Base-by-base conservation (phyloP, 306 rosid genomes). In the Clitoria ternatea region DNA sequence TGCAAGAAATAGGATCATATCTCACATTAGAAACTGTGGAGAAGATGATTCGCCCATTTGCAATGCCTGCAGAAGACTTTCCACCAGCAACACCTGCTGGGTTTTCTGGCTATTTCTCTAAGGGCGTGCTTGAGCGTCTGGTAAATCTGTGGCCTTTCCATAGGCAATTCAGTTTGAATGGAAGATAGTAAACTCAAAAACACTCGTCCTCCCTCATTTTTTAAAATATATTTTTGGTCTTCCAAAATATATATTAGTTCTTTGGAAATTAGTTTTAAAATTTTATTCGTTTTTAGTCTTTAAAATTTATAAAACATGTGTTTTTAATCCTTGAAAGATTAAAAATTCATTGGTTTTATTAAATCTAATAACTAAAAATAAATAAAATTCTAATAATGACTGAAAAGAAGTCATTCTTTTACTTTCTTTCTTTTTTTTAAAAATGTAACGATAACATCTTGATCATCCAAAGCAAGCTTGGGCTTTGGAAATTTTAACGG, bases 51-150 rank as follows among this genome's bases (percentile, higher is more conserved):
- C 99, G 83, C 20, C 90, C 97, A n/a, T 94, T 94, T 66, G 99
- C 99, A 8, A 94, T 94, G 99, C 99, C 99, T 17, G 97, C 96
- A 0, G 99, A 94, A 84, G 99, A 94, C 80, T 94, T 94, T 71
- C 92, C 99, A 2, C 87, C 96, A 7, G 84, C 91, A 45, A 79
- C 85, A 43, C 99, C 97, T 6, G 92, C 80, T 1, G 95, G 94
- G 37, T 94, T 94, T 87, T 86, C 98, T 0, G 97, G 96, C 69
- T 94, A 94, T 75, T 94, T 94, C 87, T 66, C 95, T 2, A 94
- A 94, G 76, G 80, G 96, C 56, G 76, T 94, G 72, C 97, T 94
- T 20, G 99, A 94, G 84, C 96, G 99, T 80, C 85, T 94, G 30
- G 99, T 81, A 32, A 89, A 94, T 73, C 90, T 94, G 61, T 94